Evolutionary conservation across 345 rosid species (phyloP).

Genomic region (Salix purpurea): DNA sequence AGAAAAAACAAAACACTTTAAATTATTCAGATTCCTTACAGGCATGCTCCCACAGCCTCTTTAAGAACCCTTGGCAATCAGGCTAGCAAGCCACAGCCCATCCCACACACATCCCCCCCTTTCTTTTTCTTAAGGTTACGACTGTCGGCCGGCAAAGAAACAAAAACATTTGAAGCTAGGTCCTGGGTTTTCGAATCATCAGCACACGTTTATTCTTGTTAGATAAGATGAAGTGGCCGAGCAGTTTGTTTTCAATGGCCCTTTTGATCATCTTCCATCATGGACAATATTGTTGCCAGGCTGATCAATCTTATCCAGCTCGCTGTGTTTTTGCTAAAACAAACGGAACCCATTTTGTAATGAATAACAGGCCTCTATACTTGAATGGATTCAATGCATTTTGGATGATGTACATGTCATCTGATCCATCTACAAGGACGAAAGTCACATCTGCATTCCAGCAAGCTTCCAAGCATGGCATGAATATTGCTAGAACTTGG

Average conservation of each 20-base stretch:
- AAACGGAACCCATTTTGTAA: constrained; percentile 42
- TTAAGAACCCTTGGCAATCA: too few species aligned
- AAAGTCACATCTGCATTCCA: constrained; percentile 48
- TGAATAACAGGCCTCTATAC: constrained; percentile 41
- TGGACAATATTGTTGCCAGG: background rate
- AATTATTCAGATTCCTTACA: too few species aligned
- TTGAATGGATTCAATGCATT: constrained; percentile 82
- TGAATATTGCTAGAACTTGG: constrained; percentile 79
- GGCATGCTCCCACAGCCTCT: too few species aligned
- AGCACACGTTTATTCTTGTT: too few species aligned
- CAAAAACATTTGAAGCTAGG: too few species aligned
- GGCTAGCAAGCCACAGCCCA: too few species aligned
- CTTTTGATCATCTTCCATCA: background rate
- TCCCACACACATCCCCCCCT: too few species aligned
- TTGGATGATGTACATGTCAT: constrained; percentile 66
- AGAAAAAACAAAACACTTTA: too few species aligned
- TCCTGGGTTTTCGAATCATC: too few species aligned
- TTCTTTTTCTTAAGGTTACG: too few species aligned
- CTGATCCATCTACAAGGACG: constrained; percentile 47
- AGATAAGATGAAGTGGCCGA: constrained; percentile 25
- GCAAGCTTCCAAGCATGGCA: constrained; percentile 52
- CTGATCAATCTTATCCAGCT: background rate
- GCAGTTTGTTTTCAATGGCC: background rate
- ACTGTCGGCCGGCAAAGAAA: too few species aligned
- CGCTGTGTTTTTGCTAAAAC: constrained; percentile 26